Conservation (phyloP, 164 flowering plant species). For the Chimonanthus salicifolius region DNA sequence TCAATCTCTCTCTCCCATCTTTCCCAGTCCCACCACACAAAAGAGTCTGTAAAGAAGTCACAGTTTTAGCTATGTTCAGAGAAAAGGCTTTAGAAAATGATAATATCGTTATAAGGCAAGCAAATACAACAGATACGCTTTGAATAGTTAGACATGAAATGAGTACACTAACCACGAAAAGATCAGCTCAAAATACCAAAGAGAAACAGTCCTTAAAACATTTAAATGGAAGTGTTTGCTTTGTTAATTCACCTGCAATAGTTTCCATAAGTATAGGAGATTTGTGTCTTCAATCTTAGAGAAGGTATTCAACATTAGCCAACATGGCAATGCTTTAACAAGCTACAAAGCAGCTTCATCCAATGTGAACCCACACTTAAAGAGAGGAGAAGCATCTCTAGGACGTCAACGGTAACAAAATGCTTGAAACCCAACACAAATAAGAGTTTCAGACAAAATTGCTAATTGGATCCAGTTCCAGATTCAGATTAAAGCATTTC, state of each 20-base stretch:
- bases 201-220: not conserved
- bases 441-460: too few species aligned
- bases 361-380: not conserved
- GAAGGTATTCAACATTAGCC: not conserved
- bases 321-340: not conserved
- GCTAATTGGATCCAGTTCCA: too few species aligned
- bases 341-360: not conserved
- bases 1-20: slow-evolving; percentile 98
- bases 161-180: not conserved
- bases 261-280: not conserved
- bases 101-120: not conserved
- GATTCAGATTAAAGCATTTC: too few species aligned
- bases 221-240: not conserved
- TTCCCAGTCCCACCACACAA: slow-evolving; percentile 98
- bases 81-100: not conserved
- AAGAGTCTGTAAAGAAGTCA: slow-evolving; percentile 58
- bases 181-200: not conserved
- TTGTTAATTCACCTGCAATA: not conserved
- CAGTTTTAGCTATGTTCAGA: not conserved
- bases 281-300: not conserved
- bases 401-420: too few species aligned
- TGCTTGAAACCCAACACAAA: too few species aligned
- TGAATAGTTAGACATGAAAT: not conserved
- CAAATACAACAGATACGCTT: not conserved
- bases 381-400: too few species aligned